phyloP scores from a whole-genome alignment of 2,329 filamentous ascomycete genomes.

The Fusarium metavorans region DNA sequence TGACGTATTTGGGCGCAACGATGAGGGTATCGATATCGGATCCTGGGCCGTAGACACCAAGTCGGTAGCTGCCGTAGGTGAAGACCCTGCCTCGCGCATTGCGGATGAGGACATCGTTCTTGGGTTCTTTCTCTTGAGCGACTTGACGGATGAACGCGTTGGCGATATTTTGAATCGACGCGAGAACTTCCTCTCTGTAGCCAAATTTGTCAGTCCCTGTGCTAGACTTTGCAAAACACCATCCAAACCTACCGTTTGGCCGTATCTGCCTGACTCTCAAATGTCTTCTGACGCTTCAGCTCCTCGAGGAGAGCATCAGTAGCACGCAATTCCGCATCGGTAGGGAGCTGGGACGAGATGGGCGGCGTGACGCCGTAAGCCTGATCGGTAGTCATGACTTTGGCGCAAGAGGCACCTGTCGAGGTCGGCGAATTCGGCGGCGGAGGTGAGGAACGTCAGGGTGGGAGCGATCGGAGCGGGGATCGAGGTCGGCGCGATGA shows the following conservation, averaged over 20 bases:
- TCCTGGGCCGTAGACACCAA: slow-evolving; percentile 93
- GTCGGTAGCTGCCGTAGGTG: slow-evolving; percentile 93
- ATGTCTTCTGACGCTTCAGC: slow-evolving; percentile 89
- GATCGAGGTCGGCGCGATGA: background rate
- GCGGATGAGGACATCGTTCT: slow-evolving; percentile 82
- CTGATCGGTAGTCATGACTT: slow-evolving; percentile 53
- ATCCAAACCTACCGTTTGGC: slow-evolving; percentile 74
- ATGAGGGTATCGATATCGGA: slow-evolving; percentile 98
- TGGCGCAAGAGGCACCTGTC: slow-evolving; percentile 10
- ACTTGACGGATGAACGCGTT: slow-evolving; percentile 90
- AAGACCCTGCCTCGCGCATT: slow-evolving; percentile 93
- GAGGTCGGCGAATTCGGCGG: slow-evolving; percentile 11
- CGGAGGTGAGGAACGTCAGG: background rate
- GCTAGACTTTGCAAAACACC: background rate
- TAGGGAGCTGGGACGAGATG: slow-evolving; percentile 82
- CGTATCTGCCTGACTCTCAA: slow-evolving; percentile 86
- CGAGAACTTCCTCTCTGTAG: slow-evolving; percentile 68
- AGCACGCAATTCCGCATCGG: slow-evolving; percentile 78
- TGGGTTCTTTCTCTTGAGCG: slow-evolving; percentile 75
- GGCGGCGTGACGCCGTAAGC: slow-evolving; percentile 81
- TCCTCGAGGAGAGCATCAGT: slow-evolving; percentile 86
- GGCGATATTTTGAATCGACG: slow-evolving; percentile 81
- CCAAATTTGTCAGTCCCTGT: slow-evolving; percentile 20
- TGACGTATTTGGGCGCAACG: slow-evolving; percentile 89
- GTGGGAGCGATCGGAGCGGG: background rate